Evolutionary conservation across 176 grass and related monocot genomes (phyloP).

Genomic region (Carex littledalei): DNA sequence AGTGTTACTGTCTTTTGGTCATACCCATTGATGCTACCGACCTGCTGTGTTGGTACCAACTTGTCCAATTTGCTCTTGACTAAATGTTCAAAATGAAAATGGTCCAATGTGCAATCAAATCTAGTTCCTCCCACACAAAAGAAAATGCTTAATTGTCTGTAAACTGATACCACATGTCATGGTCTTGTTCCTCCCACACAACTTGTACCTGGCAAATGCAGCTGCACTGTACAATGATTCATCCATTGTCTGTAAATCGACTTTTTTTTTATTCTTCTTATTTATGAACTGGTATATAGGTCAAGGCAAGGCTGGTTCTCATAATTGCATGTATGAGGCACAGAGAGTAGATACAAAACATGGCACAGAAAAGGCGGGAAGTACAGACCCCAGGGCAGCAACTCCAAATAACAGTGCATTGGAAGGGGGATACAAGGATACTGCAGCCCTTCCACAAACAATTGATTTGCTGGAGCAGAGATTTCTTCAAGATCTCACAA

Average conservation of each 20-base stretch:
- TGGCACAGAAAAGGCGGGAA: conserved; percentile 48
- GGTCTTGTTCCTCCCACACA: not conserved
- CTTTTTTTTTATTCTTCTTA: conserved; percentile 33
- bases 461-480: conserved; percentile 81
- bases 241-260: too few species aligned
- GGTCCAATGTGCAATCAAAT: too few species aligned
- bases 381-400: conserved; percentile 44
- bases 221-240: not conserved
- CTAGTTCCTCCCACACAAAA: not conserved
- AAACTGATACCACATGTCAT: not conserved
- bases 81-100: too few species aligned
- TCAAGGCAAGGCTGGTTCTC: conserved; percentile 58
- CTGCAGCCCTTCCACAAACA: conserved; percentile 42
- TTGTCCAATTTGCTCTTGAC: not conserved
- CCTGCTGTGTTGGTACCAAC: not conserved
- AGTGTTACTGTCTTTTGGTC: not conserved
- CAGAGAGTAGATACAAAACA: conserved; percentile 58
- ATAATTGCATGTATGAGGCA: conserved; percentile 68
- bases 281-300: conserved; percentile 59
- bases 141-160: not conserved
- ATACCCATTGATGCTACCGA: not conserved
- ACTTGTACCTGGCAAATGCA: not conserved
- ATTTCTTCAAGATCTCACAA: conserved; percentile 70
- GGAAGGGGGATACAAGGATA: conserved; percentile 47
- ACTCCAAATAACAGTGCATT: conserved; percentile 6